Evolutionary conservation across 179 eudicot species (phyloP), one percentile per base, ranked within the genome.

Genomic region (Beta macrorhiza): DNA sequence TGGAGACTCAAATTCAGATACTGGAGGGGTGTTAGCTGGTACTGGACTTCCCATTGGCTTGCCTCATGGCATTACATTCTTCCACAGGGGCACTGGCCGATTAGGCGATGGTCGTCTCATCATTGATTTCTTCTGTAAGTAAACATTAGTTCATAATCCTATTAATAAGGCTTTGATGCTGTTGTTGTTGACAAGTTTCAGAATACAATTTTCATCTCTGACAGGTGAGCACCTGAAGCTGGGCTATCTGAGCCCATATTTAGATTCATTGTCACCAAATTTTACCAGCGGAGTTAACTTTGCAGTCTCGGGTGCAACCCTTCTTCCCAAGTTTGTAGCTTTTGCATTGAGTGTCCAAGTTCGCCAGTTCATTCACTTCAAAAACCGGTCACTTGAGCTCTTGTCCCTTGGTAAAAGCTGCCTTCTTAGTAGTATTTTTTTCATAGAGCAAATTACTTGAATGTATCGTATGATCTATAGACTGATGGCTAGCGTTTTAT

Each of bases 1-100:
- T 25, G 90, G 91, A 11, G 89, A 89, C 74, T 82, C 91, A 0
- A 89, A 85, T 74, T 89, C 91, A 0, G 91, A 89, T 82, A 89
- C 87, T 0, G 90, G 91, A 6, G 91, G 91, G 0, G 77, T 82
- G 4, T 19, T 85, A 29, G 90, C 87, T 15, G 90, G 82, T 19
- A 44, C 44, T n/a, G 90, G 91, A 16, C 81, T 84, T n/a, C 84
- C 85, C 3, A 77, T 82, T 37, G 89, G 86, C 49, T 71, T 83
- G 45, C 89, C 91, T 4, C 84, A 88, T 22, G 89, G 88, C 25
- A 86, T 83, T 32, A 85, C 90, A 1, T 90, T 90, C 83, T 88
- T 86, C 73, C 88, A 83, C 57, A 74, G 78, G 32, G 88, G 88
- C 4, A 86, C 91, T 5, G 91, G 91, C 25, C 81, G 89, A 19